Base-by-base conservation (phyloP, 2,329 filamentous ascomycete genomes). In the Onygena corvina region DNA sequence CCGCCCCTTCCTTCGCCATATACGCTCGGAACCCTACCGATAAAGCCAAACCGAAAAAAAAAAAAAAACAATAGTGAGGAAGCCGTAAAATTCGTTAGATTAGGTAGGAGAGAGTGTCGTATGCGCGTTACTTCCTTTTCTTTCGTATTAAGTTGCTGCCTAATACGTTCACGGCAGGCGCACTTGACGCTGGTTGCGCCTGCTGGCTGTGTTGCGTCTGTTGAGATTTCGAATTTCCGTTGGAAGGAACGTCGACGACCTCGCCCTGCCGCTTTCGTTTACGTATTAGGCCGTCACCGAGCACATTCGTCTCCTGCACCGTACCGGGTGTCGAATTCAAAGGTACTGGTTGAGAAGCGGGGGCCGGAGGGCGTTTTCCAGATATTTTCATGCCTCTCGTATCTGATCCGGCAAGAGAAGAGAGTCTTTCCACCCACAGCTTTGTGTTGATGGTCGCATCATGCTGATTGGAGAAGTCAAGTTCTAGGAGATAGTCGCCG, bases 401-500 rank as follows among this genome's bases (percentile, higher is more conserved):
- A 20, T 64, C 59, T 38, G 62, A 54, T 35, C 67, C 64, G 3
- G 64, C 62, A 3, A 67, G 58, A 16, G 59, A 60, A n/a, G 66
- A 64, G 8, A 71, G 64, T 47, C 68, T 64, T 36, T 66, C 61
- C 36, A 68, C 57, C 61, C 68, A 71, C 16, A 61, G 57, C 50
- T 63, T 65, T 3, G 67, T 71, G 48, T 68, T 71, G 31, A 63
- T 56, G 23, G 60, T 57, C 4, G 66, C 61, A 12, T 65, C 58
- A 4, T 67, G 59, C 29, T 64, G 55, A 36, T 64, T 61, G 42
- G 65, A 64, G 45, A 71, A 72, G 50, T 71, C 70, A 47, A 69
- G 64, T 11, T 65, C 61, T 6, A 71, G 56, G 7, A 72, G 60
- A 20, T 64, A 62, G 34, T 66, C 61, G 50, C 65, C 65, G 21